Percentiles rank a stretch among this genome's conserved stretches.
Conservation (phyloP, 179 eudicot genomes). For the Beta corolliflora region DNA sequence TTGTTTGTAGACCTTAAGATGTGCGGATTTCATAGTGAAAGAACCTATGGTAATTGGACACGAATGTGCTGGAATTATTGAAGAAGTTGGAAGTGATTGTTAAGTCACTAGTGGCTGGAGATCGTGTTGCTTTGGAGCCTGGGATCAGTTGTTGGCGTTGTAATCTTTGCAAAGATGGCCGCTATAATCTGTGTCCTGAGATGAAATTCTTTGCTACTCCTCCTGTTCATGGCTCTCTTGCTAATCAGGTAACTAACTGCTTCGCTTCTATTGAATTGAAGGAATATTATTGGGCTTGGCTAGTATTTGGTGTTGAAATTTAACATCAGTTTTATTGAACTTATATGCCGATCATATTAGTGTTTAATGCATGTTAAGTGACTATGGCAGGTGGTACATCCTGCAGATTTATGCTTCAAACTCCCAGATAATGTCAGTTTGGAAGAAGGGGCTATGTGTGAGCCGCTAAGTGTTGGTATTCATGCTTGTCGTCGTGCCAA, state of each 20-base stretch:
- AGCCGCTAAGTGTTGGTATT: slow-evolving; percentile 92
- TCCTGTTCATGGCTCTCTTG: slow-evolving; percentile 94
- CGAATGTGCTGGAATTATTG: slow-evolving; percentile 90
- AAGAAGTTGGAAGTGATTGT: slow-evolving; percentile 88
- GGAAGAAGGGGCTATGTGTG: slow-evolving; percentile 99
- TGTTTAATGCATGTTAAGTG: background rate
- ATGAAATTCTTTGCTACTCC: slow-evolving; percentile 98
- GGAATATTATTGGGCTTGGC: background rate
- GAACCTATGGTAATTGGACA: slow-evolving; percentile 99
- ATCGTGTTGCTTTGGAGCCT: slow-evolving; percentile 92
- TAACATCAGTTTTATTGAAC: background rate
- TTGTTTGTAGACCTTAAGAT: slow-evolving; percentile 55
- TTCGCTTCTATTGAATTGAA: background rate
- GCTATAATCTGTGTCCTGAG: slow-evolving; percentile 87
- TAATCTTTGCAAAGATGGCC: slow-evolving; percentile 66
- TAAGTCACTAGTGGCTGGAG: slow-evolving; percentile 67
- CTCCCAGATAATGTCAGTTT: slow-evolving; percentile 92
- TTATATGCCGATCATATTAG: no score
- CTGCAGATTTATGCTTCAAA: slow-evolving; percentile 90
- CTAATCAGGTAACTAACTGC: slow-evolving; percentile 68
- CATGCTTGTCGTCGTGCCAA: slow-evolving; percentile 91
- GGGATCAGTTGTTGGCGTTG: slow-evolving; percentile 91
- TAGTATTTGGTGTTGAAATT: background rate
- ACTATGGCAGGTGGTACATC: slow-evolving; percentile 79
- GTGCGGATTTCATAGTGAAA: slow-evolving; percentile 79